Evolutionary conservation across 306 rosid species (phyloP).

Genomic region (Lagenaria siceraria): DNA sequence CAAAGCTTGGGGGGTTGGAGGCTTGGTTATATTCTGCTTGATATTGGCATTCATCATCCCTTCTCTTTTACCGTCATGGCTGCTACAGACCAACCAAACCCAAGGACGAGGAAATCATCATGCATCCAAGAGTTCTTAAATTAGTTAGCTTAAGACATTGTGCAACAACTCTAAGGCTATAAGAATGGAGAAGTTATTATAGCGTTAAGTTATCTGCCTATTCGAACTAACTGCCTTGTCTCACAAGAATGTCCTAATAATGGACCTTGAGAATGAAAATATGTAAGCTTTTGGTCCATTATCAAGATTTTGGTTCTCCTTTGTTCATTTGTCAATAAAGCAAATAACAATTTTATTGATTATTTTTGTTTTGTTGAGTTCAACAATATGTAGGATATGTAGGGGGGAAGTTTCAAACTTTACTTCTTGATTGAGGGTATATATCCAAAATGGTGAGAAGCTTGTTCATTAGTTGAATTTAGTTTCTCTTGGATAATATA

Average conservation of each 20-base stretch:
- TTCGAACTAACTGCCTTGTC: neutral
- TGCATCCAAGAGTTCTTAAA: slow-evolving; percentile 41
- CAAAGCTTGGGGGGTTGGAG: slow-evolving; percentile 73
- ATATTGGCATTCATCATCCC: slow-evolving; percentile 48
- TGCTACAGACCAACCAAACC: slow-evolving; percentile 30
- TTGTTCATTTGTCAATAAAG: neutral
- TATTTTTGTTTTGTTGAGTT: neutral
- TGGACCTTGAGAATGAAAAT: neutral
- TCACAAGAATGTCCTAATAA: neutral
- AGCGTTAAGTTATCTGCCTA: neutral
- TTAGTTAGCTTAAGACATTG: neutral
- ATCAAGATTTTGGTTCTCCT: neutral
- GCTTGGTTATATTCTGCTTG: slow-evolving; percentile 49
- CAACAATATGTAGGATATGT: too few relatives aligned
- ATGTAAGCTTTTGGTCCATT: neutral
- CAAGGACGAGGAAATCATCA: slow-evolving; percentile 5
- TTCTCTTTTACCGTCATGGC: slow-evolving; percentile 42
- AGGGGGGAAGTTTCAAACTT: too few relatives aligned
- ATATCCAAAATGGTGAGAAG: too few relatives aligned
- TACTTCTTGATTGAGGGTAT: too few relatives aligned
- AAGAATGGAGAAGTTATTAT: neutral
- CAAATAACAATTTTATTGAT: too few relatives aligned
- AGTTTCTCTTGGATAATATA: too few relatives aligned
- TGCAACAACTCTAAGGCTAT: neutral
- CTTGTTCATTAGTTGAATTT: too few relatives aligned